Conservation (phyloP, 805 yeast species). For the Lachancea thermotolerans region DNA sequence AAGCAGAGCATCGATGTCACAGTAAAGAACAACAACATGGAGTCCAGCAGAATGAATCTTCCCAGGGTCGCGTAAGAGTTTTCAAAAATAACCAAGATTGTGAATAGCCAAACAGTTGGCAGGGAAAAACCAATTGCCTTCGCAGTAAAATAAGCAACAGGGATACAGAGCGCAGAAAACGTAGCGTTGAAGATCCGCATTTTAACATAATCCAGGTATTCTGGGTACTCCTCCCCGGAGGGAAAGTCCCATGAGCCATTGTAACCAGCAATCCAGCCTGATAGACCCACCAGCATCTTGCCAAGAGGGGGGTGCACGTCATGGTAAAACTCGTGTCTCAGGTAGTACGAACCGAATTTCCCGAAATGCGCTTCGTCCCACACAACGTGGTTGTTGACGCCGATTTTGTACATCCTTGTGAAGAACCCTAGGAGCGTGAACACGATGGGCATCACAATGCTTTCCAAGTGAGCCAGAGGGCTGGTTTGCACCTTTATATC, state of each 20-base stretch:
- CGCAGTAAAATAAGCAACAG: conserved; percentile 65
- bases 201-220: conserved; percentile 47
- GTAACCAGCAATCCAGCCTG: conserved; percentile 78
- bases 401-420: conserved; percentile 56
- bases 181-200: conserved; percentile 71
- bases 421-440: conserved; percentile 43
- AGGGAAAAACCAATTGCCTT: conserved; percentile 48
- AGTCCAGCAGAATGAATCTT: conserved; percentile 68
- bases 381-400: conserved; percentile 51
- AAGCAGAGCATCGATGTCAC: conserved; percentile 60
- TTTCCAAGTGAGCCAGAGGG: conserved; percentile 24
- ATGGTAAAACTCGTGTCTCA: conserved; percentile 72
- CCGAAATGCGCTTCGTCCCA: conserved; percentile 95
- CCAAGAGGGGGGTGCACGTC: conserved; percentile 89
- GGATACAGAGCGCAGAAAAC: conserved; percentile 60
- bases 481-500: conserved; percentile 4
- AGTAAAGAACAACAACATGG: conserved; percentile 70
- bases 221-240: conserved; percentile 60
- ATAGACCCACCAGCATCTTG: conserved; percentile 69
- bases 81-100: conserved; percentile 60
- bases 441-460: conserved; percentile 37
- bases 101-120: conserved; percentile 51
- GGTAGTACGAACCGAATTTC: conserved; percentile 74
- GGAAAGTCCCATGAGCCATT: conserved; percentile 71
- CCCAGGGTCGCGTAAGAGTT: conserved; percentile 63